Conservation (phyloP, 2,329 filamentous ascomycete genomes). For the Trichoderma arundinaceum region DNA sequence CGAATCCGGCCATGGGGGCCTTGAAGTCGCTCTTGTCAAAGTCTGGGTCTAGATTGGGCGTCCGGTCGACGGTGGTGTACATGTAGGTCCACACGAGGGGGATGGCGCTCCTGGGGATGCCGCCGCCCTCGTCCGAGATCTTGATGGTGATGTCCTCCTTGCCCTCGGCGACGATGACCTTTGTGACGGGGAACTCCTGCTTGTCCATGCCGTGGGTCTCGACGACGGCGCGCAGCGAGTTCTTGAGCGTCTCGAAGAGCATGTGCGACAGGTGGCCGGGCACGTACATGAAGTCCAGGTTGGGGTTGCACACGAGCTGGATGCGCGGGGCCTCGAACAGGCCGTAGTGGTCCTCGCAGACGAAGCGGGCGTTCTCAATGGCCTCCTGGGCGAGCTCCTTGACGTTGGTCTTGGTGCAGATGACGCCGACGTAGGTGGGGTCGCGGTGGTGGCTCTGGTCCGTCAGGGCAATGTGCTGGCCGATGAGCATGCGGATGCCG, state of each 20-base stretch:
- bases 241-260: slow-evolving; percentile 99
- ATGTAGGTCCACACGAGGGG: slow-evolving; percentile 99
- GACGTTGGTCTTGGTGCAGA: slow-evolving; percentile 98
- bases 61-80: slow-evolving; percentile 98
- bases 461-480: slow-evolving; percentile 95
- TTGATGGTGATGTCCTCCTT: slow-evolving; percentile 99
- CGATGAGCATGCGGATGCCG: slow-evolving; percentile 98
- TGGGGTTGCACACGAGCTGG: slow-evolving; percentile 91
- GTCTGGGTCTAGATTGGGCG: slow-evolving; percentile 91
- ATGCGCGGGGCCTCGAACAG: slow-evolving; percentile 96
- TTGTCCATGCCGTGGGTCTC: slow-evolving; percentile 94
- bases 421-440: slow-evolving; percentile 95
- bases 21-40: slow-evolving; percentile 99
- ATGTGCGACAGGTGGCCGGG: slow-evolving; percentile 98
- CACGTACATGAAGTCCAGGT: slow-evolving; percentile 99
- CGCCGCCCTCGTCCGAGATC: slow-evolving; percentile 93
- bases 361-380: slow-evolving; percentile 98
- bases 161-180: slow-evolving; percentile 96
- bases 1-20: slow-evolving; percentile 97
- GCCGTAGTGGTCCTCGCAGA: slow-evolving; percentile 98
- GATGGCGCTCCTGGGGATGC: slow-evolving; percentile 90
- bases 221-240: slow-evolving; percentile 94
- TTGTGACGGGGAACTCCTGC: slow-evolving; percentile 94
- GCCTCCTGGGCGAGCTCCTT: slow-evolving; percentile 93
- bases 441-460: slow-evolving; percentile 90